Evolutionary conservation across 148 eudicot genomes (phyloP).

Genomic region (Polygonum maritimum): DNA sequence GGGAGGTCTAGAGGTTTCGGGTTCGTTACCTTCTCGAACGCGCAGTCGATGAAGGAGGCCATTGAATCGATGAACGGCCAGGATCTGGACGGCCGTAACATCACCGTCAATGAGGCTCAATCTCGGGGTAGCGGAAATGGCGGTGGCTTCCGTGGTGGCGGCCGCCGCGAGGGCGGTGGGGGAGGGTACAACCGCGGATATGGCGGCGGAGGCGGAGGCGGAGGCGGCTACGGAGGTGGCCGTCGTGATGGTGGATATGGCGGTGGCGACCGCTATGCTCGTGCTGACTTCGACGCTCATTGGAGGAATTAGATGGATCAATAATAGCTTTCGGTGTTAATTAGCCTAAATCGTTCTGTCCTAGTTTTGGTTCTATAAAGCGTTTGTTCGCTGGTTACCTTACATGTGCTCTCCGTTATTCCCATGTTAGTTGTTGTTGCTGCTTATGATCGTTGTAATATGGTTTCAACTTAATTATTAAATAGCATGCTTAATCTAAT

Average conservation of each 20-base stretch:
- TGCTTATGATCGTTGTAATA: no score
- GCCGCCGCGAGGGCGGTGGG: slow-evolving; percentile 18
- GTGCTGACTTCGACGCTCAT: slow-evolving; percentile 34
- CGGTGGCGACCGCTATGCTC: slow-evolving; percentile 12
- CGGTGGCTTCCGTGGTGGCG: slow-evolving; percentile 17
- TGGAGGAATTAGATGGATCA: slow-evolving; percentile 36
- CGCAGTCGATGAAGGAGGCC: slow-evolving; percentile 59
- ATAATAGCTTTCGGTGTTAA: background rate
- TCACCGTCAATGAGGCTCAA: slow-evolving; percentile 87
- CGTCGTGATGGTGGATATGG: slow-evolving; percentile 17
- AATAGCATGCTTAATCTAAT: no score
- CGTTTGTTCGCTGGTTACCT: background rate
- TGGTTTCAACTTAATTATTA: no score
- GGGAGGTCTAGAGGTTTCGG: slow-evolving; percentile 89
- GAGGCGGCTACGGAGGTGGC: slow-evolving; percentile 9
- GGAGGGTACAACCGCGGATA: slow-evolving; percentile 18
- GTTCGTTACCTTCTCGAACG: slow-evolving; percentile 59
- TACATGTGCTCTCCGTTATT: no score
- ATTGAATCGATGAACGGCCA: slow-evolving; percentile 73
- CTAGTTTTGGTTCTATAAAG: background rate
- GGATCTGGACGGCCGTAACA: slow-evolving; percentile 65
- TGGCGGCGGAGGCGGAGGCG: slow-evolving; percentile 14
- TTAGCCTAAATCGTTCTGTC: background rate
- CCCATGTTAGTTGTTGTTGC: no score
- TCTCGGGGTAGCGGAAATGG: slow-evolving; percentile 69